Evolutionary conservation across 257 asterid species (phyloP).

Genomic region (Fraxinus anomala): DNA sequence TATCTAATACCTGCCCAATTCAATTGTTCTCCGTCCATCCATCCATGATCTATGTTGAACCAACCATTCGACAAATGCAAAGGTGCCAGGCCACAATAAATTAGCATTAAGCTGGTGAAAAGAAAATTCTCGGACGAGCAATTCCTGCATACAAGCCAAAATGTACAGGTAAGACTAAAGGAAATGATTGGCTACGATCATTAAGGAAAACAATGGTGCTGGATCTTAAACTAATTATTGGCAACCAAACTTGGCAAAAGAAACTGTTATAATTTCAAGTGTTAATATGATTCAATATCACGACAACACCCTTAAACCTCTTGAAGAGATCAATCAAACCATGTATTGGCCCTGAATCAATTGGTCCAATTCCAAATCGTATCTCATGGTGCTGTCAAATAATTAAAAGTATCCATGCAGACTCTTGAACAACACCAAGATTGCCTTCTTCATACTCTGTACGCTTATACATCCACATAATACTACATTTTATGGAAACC

Average conservation of each 20-base stretch:
- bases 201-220: neutral
- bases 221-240: neutral
- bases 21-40: constrained; percentile 66
- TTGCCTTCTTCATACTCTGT: neutral
- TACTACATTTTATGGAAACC: neutral
- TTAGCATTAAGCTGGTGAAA: constrained; percentile 93
- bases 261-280: neutral
- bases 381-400: neutral
- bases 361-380: neutral
- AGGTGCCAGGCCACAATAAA: constrained; percentile 96
- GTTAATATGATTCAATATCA: neutral
- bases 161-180: constrained; percentile 16
- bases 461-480: neutral
- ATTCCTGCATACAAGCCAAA: constrained; percentile 56
- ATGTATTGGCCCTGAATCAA: neutral
- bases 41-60: constrained; percentile 57
- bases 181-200: neutral
- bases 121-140: constrained; percentile 75
- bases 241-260: neutral
- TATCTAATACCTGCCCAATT: constrained; percentile 74
- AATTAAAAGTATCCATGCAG: neutral
- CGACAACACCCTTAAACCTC: neutral
- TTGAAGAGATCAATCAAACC: neutral
- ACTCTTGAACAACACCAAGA: neutral
- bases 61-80: constrained; percentile 88